Conservation (phyloP, 1,139 yeast genomes). For the Williopsis jadinii region DNA sequence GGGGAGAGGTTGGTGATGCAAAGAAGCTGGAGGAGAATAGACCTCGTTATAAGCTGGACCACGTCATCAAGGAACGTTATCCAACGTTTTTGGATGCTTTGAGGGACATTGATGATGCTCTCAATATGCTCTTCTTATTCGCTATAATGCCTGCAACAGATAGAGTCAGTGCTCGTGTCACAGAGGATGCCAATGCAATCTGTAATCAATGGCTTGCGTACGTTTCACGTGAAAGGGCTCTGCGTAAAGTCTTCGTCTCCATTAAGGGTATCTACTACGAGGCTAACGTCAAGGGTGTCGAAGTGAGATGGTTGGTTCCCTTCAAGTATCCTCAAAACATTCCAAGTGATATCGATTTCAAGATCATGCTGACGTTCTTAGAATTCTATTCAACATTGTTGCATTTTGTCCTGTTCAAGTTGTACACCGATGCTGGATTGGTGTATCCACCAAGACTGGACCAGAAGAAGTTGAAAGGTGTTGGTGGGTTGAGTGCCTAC, state of each 20-base stretch:
- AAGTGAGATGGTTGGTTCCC: slow-evolving; percentile 93
- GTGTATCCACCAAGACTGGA: slow-evolving; percentile 90
- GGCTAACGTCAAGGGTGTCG: slow-evolving; percentile 86
- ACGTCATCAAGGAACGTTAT: slow-evolving; percentile 88
- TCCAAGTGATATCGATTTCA: slow-evolving; percentile 90
- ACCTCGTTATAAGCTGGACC: slow-evolving; percentile 82
- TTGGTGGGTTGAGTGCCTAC: slow-evolving; percentile 82
- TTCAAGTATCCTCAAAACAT: slow-evolving; percentile 94
- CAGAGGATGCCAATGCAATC: slow-evolving; percentile 77
- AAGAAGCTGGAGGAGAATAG: slow-evolving; percentile 67
- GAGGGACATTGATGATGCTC: slow-evolving; percentile 91
- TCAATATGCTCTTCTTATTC: slow-evolving; percentile 89
- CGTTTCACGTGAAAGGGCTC: slow-evolving; percentile 74
- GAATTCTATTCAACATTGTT: slow-evolving; percentile 91
- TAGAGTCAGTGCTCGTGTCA: slow-evolving; percentile 68
- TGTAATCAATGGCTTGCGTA: slow-evolving; percentile 96
- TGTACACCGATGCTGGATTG: slow-evolving; percentile 78
- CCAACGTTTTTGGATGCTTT: slow-evolving; percentile 91
- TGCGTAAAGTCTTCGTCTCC: slow-evolving; percentile 89
- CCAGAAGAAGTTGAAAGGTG: slow-evolving; percentile 55
- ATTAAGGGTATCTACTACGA: slow-evolving; percentile 97
- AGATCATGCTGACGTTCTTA: slow-evolving; percentile 93
- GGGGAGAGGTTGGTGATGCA: slow-evolving; percentile 88
- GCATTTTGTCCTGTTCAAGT: slow-evolving; percentile 79
- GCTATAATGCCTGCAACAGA: slow-evolving; percentile 94